phyloP scores from a whole-genome alignment of 306 rosid species.

The Cucurbita pepo region DNA sequence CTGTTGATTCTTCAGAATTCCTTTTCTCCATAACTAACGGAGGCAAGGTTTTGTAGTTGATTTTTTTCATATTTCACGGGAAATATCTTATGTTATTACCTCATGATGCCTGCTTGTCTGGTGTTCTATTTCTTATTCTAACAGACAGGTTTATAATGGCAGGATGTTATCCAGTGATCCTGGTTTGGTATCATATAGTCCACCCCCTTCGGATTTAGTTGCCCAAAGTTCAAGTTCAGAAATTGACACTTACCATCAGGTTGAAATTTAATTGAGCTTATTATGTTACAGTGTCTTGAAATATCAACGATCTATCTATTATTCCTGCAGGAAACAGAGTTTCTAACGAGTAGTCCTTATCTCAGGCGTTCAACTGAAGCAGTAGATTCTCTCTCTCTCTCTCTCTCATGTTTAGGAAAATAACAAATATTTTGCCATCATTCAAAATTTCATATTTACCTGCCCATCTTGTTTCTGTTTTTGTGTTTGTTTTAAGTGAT shows the following conservation, averaged over 20 bases:
- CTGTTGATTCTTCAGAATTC: not conserved
- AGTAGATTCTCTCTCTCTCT: not conserved
- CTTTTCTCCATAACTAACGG: not conserved
- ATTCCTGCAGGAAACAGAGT: conserved; percentile 7
- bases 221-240: not conserved
- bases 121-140: not conserved
- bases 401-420: not conserved
- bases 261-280: not conserved
- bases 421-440: not conserved
- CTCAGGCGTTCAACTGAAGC: not conserved
- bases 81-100: not conserved
- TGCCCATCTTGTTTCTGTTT: not conserved
- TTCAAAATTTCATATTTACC: not conserved
- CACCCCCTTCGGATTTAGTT: conserved; percentile 1
- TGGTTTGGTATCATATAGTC: conserved; percentile 13
- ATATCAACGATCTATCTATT: not conserved
- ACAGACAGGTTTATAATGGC: conserved; percentile 1
- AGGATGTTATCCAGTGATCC: conserved; percentile 34
- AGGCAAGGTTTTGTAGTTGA: not conserved
- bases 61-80: not conserved
- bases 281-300: not conserved
- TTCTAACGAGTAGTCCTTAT: conserved; percentile 5
- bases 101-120: not conserved
- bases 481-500: not conserved
- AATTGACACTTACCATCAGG: conserved; percentile 12